Conservation (phyloP, 2,329 filamentous ascomycete genomes). For the Aspergillus viridinutans region DNA sequence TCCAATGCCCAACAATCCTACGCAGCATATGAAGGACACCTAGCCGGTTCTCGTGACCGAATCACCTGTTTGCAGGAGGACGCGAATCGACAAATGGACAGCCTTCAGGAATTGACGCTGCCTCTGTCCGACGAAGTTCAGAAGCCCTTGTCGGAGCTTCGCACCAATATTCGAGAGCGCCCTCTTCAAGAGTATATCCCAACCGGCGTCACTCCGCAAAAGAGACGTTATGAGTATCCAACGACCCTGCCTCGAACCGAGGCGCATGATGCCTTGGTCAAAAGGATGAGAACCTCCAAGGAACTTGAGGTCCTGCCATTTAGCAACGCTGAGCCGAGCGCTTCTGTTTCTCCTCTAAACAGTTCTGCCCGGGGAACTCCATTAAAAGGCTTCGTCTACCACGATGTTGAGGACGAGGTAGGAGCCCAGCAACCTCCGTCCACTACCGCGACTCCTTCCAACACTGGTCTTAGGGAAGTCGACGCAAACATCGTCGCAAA, state of each 20-base stretch:
- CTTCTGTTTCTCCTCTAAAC: constrained; percentile 9
- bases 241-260: constrained; percentile 73
- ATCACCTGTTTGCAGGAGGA: constrained; percentile 66
- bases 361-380: constrained; percentile 37
- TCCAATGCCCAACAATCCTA: constrained; percentile 70
- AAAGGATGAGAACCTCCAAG: constrained; percentile 44
- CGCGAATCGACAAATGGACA: constrained; percentile 57
- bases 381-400: constrained; percentile 51
- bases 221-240: constrained; percentile 75
- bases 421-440: constrained; percentile 27
- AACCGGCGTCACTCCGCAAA: constrained; percentile 82
- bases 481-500: constrained; percentile 45
- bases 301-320: constrained; percentile 31
- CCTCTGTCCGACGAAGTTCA: constrained; percentile 58
- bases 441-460: constrained; percentile 30
- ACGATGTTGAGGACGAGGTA: constrained; percentile 43
- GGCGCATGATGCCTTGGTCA: constrained; percentile 54
- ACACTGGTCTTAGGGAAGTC: constrained; percentile 49
- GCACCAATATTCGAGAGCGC: constrained; percentile 62
- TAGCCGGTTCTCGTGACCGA: constrained; percentile 64
- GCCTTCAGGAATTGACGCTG: constrained; percentile 58
- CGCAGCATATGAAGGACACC: constrained; percentile 63
- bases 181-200: constrained; percentile 73
- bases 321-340: constrained; percentile 22
- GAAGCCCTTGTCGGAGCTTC: constrained; percentile 66